Percentiles rank a stretch among this genome's conserved stretches.
Conservation (phyloP, 2,329 filamentous ascomycete genomes). For the Chaetomiaceae sp. region DNA sequence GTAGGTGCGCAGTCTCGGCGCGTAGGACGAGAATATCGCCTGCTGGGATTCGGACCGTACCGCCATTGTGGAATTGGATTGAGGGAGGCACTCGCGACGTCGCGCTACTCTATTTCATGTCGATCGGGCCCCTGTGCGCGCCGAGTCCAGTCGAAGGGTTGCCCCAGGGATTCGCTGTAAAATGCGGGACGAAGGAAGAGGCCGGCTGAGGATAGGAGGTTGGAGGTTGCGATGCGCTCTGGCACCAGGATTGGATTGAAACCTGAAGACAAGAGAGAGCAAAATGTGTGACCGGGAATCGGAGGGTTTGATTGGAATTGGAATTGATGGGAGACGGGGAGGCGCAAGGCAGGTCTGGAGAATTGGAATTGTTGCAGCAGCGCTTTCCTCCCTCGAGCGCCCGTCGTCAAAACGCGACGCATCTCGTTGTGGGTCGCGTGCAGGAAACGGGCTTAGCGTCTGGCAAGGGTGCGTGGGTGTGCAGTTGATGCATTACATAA, state of each 20-base stretch:
- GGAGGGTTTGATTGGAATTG: too few species aligned
- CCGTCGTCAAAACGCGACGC: slow-evolving; percentile 22
- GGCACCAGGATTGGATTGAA: too few species aligned
- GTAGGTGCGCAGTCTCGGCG: slow-evolving; percentile 83
- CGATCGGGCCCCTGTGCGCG: slow-evolving; percentile 8
- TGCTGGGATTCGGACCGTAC: slow-evolving; percentile 55
- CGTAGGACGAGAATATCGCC: slow-evolving; percentile 86
- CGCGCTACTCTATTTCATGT: slow-evolving; percentile 23
- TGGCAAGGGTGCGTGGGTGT: background rate
- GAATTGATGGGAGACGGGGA: background rate
- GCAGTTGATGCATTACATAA: background rate
- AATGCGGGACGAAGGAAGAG: too few species aligned
- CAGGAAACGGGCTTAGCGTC: slow-evolving; percentile 7
- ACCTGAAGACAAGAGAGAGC: too few species aligned
- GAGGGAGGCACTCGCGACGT: background rate
- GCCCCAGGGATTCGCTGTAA: too few species aligned
- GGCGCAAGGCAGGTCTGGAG: background rate
- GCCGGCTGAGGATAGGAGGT: too few species aligned
- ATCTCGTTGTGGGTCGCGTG: slow-evolving; percentile 2
- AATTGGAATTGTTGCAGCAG: background rate
- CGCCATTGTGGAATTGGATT: slow-evolving; percentile 39
- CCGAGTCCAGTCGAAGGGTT: background rate
- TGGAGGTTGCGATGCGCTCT: too few species aligned
- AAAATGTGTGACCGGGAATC: too few species aligned
- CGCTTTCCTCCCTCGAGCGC: slow-evolving; percentile 8